A percentile compares a stretch with the other conserved stretches of the same genome.
Conservation (phyloP, 2,329 filamentous ascomycete genomes). For the Colletotrichum tropicicola region DNA sequence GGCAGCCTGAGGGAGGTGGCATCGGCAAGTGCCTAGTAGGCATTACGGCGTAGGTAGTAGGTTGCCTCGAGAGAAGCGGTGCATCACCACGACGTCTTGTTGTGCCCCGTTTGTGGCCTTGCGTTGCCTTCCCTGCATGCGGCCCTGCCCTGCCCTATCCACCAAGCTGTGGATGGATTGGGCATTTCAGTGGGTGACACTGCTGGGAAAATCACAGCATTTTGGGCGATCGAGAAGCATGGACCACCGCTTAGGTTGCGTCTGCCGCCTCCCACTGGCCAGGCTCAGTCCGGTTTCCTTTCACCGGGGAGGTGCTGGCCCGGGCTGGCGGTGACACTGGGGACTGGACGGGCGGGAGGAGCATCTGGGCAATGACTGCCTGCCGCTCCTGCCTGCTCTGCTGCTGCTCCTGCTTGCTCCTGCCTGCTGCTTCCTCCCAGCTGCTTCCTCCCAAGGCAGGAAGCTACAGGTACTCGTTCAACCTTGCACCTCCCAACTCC, state of each 20-base stretch:
- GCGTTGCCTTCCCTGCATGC: slow-evolving; percentile 3
- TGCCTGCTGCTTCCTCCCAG: no score
- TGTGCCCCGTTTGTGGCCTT: not conserved
- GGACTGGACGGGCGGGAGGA: not conserved
- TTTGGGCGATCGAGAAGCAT: slow-evolving; percentile 11
- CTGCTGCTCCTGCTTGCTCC: no score
- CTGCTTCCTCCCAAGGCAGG: no score
- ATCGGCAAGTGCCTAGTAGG: no score
- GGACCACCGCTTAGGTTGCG: slow-evolving; percentile 27
- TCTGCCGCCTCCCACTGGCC: slow-evolving; percentile 14
- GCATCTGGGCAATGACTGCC: not conserved
- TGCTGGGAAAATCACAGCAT: not conserved
- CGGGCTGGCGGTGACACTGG: not conserved
- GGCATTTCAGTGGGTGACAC: slow-evolving; percentile 15
- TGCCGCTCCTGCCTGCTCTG: not conserved
- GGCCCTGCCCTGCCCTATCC: not conserved
- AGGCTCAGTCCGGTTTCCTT: slow-evolving; percentile 17
- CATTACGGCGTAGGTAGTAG: no score
- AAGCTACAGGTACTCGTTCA: no score
- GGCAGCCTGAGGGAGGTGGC: no score
- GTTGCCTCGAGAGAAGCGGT: no score
- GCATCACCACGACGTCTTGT: not conserved
- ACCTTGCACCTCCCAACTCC: not conserved
- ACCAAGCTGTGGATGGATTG: slow-evolving; percentile 8
- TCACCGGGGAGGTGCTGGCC: slow-evolving; percentile 1